A percentile compares a stretch with the other conserved stretches of the same genome.
These are phyloP conservation scores for Carex scoparia DNA, from an alignment of 176 grass and related monocot genomes.

Conservation along the genomic window DNA sequence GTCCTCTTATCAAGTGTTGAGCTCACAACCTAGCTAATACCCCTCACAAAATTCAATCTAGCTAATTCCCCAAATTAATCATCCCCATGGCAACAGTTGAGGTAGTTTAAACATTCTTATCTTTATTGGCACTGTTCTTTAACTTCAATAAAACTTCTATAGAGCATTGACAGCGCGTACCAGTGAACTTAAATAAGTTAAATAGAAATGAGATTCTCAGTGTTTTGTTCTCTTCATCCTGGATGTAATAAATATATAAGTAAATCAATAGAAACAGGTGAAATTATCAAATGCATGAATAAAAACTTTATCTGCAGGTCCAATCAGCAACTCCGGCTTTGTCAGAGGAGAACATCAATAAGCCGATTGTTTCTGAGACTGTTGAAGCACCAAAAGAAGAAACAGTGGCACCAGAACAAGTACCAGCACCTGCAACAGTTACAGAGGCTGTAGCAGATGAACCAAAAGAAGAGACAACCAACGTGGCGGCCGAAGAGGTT, in stretches of 20 bases:
- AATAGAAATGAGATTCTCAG: background rate
- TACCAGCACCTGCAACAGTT: background rate
- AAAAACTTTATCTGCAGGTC: constrained; percentile 33
- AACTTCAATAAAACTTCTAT: background rate
- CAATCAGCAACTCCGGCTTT: constrained; percentile 29
- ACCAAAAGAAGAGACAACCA: background rate
- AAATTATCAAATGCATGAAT: constrained; percentile 1
- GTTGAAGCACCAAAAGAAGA: constrained; percentile 19
- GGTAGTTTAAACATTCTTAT: constrained; percentile 30
- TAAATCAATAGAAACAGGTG: background rate
- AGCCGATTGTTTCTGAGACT: constrained; percentile 17
- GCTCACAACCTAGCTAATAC: background rate
- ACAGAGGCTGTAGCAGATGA: background rate
- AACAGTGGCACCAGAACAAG: background rate
- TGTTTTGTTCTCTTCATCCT: background rate
- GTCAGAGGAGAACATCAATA: constrained; percentile 36
- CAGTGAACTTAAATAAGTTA: background rate
- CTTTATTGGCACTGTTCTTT: background rate
- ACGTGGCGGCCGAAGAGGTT: background rate
- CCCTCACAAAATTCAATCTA: background rate
- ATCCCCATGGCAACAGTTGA: constrained; percentile 54
- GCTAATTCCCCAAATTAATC: background rate
- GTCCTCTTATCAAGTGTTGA: constrained; percentile 11
- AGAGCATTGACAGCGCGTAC: no score
- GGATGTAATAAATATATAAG: background rate